Percentiles rank a stretch among this genome's conserved stretches.
Conservation (phyloP, 768 basidiomycete genomes). For the Lyophyllum semitale region DNA sequence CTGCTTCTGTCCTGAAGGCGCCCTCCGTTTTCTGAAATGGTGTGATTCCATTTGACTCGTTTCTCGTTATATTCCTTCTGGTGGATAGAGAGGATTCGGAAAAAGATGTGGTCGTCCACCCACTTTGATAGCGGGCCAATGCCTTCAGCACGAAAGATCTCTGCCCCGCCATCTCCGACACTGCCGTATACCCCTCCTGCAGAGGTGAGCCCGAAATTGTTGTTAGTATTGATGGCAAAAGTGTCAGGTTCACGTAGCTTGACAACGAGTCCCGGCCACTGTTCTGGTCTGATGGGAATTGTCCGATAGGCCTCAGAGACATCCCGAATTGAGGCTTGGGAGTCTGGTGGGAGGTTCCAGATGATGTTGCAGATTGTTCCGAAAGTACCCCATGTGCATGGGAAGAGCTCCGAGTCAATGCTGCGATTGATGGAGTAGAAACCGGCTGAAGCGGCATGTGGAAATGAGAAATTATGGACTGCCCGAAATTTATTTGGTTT, state of each 20-base stretch:
- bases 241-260: slow-evolving; percentile 7
- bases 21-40: slow-evolving; percentile 10
- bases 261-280: slow-evolving; percentile 37
- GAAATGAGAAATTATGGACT: slow-evolving; percentile 41
- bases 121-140: slow-evolving; percentile 27
- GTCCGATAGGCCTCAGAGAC: slow-evolving; percentile 40
- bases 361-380: slow-evolving; percentile 28
- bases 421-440: slow-evolving; percentile 31
- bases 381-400: slow-evolving; percentile 49
- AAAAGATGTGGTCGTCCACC: slow-evolving; percentile 33
- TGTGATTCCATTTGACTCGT: neutral
- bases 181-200: slow-evolving; percentile 24
- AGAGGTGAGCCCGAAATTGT: slow-evolving; percentile 22
- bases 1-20: slow-evolving; percentile 1
- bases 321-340: slow-evolving; percentile 37
- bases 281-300: slow-evolving; percentile 25
- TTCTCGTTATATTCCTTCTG: neutral
- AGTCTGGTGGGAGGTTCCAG: slow-evolving; percentile 34
- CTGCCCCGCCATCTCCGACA: slow-evolving; percentile 17
- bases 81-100: slow-evolving; percentile 12
- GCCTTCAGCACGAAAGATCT: slow-evolving; percentile 21
- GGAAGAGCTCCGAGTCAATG: slow-evolving; percentile 33
- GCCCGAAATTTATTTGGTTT: slow-evolving; percentile 31
- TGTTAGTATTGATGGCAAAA: slow-evolving; percentile 22
- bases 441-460: slow-evolving; percentile 5